Evolutionary conservation across 2,329 filamentous ascomycete genomes (phyloP).

Genomic region (Neospermospora avenae): DNA sequence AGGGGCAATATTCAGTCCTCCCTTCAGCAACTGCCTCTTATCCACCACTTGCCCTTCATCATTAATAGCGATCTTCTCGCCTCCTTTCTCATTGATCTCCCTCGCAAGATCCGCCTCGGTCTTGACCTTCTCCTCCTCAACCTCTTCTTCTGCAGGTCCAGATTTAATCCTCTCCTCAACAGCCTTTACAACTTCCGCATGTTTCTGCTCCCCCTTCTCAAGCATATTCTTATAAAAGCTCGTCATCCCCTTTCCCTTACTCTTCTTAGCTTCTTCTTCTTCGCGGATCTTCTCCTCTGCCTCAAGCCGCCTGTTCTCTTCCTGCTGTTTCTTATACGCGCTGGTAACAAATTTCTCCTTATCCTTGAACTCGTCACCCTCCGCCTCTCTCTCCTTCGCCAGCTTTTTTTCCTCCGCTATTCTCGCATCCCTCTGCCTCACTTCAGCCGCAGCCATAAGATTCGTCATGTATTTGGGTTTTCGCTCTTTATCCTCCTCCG

Average conservation of each 20-base stretch:
- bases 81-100: constrained; percentile 61
- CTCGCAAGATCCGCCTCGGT: constrained; percentile 61
- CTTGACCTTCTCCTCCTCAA: constrained; percentile 44
- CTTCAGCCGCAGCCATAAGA: constrained; percentile 68
- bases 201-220: constrained; percentile 65
- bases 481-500: constrained; percentile 53
- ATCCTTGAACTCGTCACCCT: constrained; percentile 76
- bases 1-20: constrained; percentile 69
- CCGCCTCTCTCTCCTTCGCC: constrained; percentile 71
- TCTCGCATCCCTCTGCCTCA: constrained; percentile 72
- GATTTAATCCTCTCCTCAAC: constrained; percentile 52
- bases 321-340: constrained; percentile 78
- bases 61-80: constrained; percentile 64
- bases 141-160: constrained; percentile 39
- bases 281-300: constrained; percentile 67
- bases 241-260: constrained; percentile 67
- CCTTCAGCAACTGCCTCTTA: constrained; percentile 73
- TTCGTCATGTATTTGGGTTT: constrained; percentile 78
- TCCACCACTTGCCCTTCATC: constrained; percentile 82
- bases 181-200: constrained; percentile 67
- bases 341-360: constrained; percentile 86
- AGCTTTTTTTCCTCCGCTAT: constrained; percentile 80
- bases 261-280: constrained; percentile 62
- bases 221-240: constrained; percentile 75
- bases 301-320: constrained; percentile 67